Base-by-base conservation (phyloP, 2,329 filamentous ascomycete species). In the Rutstroemia sp. region DNA sequence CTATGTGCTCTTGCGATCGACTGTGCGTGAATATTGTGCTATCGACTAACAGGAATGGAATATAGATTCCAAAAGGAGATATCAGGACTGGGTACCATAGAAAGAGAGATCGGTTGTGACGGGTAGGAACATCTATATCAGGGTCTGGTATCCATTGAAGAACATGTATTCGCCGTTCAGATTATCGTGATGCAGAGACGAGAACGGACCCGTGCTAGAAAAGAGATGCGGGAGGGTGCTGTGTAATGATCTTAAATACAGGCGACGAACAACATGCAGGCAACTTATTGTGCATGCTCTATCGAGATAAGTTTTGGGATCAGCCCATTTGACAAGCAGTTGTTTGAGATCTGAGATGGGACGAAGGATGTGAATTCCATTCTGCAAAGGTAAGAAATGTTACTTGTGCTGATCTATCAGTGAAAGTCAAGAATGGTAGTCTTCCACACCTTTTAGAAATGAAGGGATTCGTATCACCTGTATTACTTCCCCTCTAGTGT, bases 161-260 rank as follows among this genome's bases (percentile, higher is more conserved):
- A 27, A 34, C 27, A 48, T 23, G 52, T 21, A 49, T 39, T 25
- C 45, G 37, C 42, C 56, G 56, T 44, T 52, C 30, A 23, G 25
- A 51, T 58, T 60, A 54, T 60, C 56, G 56, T 56, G 52, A 49
- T 56, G 56, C 56, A 53, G 58, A 44, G 27, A 44, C 52, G 46
- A 55, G 42, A 55, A 50, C 27, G 34, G n/a, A 34, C 23, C 21
- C 18, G 46, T 23, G 47, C 41, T 46, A n/a, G 10, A 41, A 30
- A 38, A 10, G 45, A 42, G 8, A 52, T 27, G 27, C 19, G n/a
- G 14, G 19, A 55, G 39, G 18, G 18, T 27, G 6, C 12, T 30
- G 30, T 34, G 52, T 50, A 25, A 45, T 21, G 10, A 12, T 41
- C 18, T 41, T 41, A 5, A 9, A 41, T n/a, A 14, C 7, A 18